Evolutionary conservation across 768 basidiomycete species (phyloP).

Genomic region (Termitomyces bulborhizus): DNA sequence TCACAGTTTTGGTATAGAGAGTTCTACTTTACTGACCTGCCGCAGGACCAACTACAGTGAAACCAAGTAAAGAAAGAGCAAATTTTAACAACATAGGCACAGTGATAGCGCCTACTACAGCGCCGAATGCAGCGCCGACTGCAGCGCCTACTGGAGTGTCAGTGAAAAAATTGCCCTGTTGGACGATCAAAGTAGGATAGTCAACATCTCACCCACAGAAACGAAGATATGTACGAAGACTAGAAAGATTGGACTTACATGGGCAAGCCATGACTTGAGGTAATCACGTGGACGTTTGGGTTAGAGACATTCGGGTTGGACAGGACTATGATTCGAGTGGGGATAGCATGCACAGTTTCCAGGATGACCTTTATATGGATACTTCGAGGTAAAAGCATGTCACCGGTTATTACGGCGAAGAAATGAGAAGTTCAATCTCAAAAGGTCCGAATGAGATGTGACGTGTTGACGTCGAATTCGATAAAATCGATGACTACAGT

Average conservation of each 20-base stretch:
- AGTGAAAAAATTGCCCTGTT: background rate
- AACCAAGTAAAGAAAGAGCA: background rate
- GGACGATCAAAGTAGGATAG: background rate
- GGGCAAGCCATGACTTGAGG: background rate
- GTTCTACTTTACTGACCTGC: background rate
- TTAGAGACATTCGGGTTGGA: background rate
- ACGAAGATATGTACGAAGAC: background rate
- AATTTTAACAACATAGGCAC: background rate
- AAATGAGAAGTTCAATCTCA: background rate
- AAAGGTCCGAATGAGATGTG: background rate
- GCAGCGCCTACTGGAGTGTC: background rate
- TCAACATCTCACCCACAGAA: background rate
- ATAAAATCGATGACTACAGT: background rate
- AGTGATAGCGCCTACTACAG: no score
- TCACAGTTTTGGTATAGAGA: background rate
- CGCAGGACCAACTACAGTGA: background rate
- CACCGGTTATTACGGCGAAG: background rate
- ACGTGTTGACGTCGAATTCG: background rate
- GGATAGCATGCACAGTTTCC: background rate
- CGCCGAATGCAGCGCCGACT: background rate
- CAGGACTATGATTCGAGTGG: background rate
- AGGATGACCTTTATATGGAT: background rate
- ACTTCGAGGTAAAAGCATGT: background rate
- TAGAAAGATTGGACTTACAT: background rate
- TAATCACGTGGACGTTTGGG: background rate